Evolutionary conservation across 352 stramenopile genomes (phyloP).

Genomic region (Phytopythium helicoides): DNA sequence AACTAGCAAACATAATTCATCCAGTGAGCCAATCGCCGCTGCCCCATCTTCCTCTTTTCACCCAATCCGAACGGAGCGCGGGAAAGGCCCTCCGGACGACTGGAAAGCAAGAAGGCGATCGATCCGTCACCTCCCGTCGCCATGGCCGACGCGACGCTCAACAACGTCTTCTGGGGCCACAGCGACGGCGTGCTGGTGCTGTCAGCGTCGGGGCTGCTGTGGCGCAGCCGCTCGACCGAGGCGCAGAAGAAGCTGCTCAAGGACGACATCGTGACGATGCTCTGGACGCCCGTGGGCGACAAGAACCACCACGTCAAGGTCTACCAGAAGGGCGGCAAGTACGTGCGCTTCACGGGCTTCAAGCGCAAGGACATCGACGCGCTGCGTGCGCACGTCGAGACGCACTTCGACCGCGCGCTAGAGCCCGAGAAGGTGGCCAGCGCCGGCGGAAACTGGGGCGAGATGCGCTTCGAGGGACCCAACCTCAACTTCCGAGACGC

Average conservation of each 20-base stretch:
- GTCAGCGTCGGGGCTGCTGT: slow-evolving; percentile 66
- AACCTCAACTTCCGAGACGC: slow-evolving; percentile 81
- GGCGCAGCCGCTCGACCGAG: slow-evolving; percentile 75
- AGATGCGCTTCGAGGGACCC: slow-evolving; percentile 91
- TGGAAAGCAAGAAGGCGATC: too few relatives aligned
- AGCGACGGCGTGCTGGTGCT: slow-evolving; percentile 81
- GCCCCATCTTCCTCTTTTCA: too few relatives aligned
- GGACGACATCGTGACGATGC: slow-evolving; percentile 84
- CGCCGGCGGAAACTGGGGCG: slow-evolving; percentile 91
- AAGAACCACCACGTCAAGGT: slow-evolving; percentile 86
- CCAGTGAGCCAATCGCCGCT: too few relatives aligned
- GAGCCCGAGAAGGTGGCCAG: slow-evolving; percentile 89
- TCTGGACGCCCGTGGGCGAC: slow-evolving; percentile 77
- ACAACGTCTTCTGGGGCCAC: slow-evolving; percentile 87
- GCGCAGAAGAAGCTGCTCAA: slow-evolving; percentile 84
- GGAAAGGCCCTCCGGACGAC: too few relatives aligned
- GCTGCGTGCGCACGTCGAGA: slow-evolving; percentile 69
- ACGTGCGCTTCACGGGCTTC: slow-evolving; percentile 82
- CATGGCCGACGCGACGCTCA: slow-evolving; percentile 78
- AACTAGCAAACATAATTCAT: too few relatives aligned
- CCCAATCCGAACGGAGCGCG: too few relatives aligned
- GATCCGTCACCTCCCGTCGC: too few relatives aligned
- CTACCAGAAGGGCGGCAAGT: slow-evolving; percentile 82
- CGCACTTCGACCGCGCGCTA: slow-evolving; percentile 86
- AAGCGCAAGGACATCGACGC: slow-evolving; percentile 62